Evolutionary conservation across 208 protist genomes (phyloP), one percentile per base, ranked within the genome.

Genomic region (Leishmania turanica): DNA sequence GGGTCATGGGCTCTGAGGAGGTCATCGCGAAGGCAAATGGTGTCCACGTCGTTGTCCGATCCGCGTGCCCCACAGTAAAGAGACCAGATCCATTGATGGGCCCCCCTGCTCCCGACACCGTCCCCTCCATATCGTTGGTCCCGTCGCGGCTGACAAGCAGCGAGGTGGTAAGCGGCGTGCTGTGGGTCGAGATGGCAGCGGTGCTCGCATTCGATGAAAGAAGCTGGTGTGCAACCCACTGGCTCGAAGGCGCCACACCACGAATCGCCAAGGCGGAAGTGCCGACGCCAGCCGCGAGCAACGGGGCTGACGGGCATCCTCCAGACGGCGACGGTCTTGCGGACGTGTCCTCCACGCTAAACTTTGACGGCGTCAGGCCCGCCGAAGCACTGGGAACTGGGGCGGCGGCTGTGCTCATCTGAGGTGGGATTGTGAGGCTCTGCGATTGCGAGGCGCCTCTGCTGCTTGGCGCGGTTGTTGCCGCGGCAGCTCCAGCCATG

Each of bases 201-300:
- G 80, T 80, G 78, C 82, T 86, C 56, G 64, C 82, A 53, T 86
- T 86, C 1, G 82, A 86, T n/a, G 82, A 86, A 47, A 82, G 74
- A 31, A 86, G 54, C 49, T 86, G 82, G 37, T 79, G 72, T 1
- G 58, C 65, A 13, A 66, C 74, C 40, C 79, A 60, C 56, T 86
- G 82, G 15, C 31, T 13, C 27, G 76, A 54, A 45, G 47, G 64
- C 5, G 60, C 49, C 7, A 19, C 62, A 27, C 76, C 76, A 45
- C 60, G 74, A 34, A 11, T 56, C 24, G 53, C 40, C 8, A 34
- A n/a, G 72, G 53, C 21, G 5, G 72, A 13, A 37, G n/a, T 62
- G 53, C 53, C 34, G 31, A 76, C 51, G 9, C 72, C 34, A 76
- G n/a, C 72, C n/a, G 31, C 72, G 34, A 40, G 37, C 37, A 40